phyloP scores from a whole-genome alignment of 441 rosid genomes.

The Adansonia madagascariensis region DNA sequence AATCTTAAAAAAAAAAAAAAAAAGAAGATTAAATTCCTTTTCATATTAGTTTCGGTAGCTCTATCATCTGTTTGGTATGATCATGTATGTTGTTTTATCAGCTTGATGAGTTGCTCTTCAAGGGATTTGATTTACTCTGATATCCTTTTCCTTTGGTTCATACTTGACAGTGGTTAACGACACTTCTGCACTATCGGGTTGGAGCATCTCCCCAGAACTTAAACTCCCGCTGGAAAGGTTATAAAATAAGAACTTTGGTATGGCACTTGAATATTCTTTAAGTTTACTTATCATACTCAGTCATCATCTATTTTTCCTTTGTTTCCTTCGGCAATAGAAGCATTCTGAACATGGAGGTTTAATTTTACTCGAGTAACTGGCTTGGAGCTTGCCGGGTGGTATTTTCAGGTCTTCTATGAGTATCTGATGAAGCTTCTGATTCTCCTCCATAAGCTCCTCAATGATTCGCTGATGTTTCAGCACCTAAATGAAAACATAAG shows the following conservation, averaged over 20 bases:
- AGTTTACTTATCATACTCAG: conserved; percentile 1
- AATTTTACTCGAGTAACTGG: conserved; percentile 43
- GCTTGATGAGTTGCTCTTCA: not conserved
- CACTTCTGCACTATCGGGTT: conserved; percentile 4
- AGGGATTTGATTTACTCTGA: not conserved
- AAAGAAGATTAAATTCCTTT: not conserved
- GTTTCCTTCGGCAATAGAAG: conserved; percentile 89
- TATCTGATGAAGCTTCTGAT: conserved; percentile 70
- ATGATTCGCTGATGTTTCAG: conserved; percentile 81
- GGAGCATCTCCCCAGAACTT: not conserved
- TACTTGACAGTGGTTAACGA: not conserved
- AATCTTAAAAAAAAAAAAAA: not conserved
- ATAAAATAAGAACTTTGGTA: not conserved
- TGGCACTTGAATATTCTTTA: conserved; percentile 22
- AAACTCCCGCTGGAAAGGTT: not conserved
- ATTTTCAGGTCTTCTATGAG: conserved; percentile 80
- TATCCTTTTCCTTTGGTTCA: not conserved
- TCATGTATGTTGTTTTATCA: conserved; percentile 1
- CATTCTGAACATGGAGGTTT: conserved; percentile 64
- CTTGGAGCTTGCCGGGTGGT: conserved; percentile 64
- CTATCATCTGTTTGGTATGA: not conserved
- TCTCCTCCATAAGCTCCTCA: conserved; percentile 78
- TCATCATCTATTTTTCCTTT: conserved; percentile 49
- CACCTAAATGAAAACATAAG: conserved; percentile 48
- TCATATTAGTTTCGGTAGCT: not conserved